Conservation (phyloP, 352 stramenopile genomes). For the Globisporangium polare region DNA sequence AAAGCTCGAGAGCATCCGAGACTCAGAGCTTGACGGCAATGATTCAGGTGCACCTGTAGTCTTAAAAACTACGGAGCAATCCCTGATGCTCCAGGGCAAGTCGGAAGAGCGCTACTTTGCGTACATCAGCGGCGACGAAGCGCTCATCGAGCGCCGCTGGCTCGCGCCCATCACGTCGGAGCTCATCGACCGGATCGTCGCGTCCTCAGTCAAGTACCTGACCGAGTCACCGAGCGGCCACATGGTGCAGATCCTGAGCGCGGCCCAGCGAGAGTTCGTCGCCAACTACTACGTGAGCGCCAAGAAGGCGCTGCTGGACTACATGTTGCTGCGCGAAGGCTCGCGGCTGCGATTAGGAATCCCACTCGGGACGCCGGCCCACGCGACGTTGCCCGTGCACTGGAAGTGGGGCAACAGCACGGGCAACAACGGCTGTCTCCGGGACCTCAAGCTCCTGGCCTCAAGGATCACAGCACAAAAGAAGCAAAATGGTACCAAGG, state of each 20-base stretch:
- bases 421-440: constrained; percentile 43
- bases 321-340: constrained; percentile 42
- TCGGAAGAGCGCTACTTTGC: constrained; percentile 59
- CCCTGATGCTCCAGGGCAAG: neutral
- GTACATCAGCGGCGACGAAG: constrained; percentile 35
- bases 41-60: neutral
- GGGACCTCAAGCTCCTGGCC: constrained; percentile 44
- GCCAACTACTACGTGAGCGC: constrained; percentile 59
- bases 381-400: constrained; percentile 38
- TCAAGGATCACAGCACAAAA: neutral
- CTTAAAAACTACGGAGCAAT: neutral
- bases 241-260: constrained; percentile 40
- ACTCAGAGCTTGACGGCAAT: neutral
- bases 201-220: constrained; percentile 54
- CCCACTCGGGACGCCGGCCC: constrained; percentile 32
- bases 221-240: constrained; percentile 22
- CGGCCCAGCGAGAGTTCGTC: constrained; percentile 40
- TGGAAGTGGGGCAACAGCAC: constrained; percentile 70
- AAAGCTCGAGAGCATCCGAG: constrained; percentile 4
- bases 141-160: constrained; percentile 36
- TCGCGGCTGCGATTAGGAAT: constrained; percentile 52
- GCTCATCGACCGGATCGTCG: constrained; percentile 40
- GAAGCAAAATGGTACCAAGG: neutral
- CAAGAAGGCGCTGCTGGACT: constrained; percentile 78
- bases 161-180: constrained; percentile 30